phyloP scores from a whole-genome alignment of 306 rosid species.

The Delonix regia region DNA sequence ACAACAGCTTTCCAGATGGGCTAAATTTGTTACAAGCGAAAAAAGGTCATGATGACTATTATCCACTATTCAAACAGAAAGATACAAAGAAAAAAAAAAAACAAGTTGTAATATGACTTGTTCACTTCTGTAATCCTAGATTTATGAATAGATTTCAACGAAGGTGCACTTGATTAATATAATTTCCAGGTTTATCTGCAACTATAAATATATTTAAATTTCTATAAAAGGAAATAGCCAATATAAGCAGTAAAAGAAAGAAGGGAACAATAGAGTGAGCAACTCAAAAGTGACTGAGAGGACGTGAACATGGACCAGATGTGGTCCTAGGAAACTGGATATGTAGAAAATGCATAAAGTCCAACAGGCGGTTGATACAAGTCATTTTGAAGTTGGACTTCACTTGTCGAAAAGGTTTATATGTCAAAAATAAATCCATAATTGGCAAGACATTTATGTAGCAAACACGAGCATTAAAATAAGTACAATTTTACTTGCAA shows the following conservation, averaged over 20 bases:
- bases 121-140: constrained; percentile 5
- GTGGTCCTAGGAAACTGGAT: constrained; percentile 3
- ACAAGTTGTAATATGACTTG: not conserved
- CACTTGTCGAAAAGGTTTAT: constrained; percentile 4
- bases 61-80: not conserved
- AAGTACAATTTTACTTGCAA: not conserved
- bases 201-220: not conserved
- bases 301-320: not conserved
- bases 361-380: not conserved
- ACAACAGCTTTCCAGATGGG: not conserved
- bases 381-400: constrained; percentile 7
- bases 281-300: not conserved
- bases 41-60: not conserved
- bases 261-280: not conserved
- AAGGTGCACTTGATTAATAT: not conserved
- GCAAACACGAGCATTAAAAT: not conserved
- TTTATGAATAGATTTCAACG: not conserved
- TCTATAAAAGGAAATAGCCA: not conserved
- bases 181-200: not conserved
- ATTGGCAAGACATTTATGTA: not conserved
- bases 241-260: not conserved
- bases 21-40: not conserved
- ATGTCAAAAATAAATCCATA: not conserved
- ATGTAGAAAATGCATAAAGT: not conserved
- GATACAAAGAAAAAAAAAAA: not conserved